These are phyloP conservation scores for Aaosphaeria arxii DNA, from an alignment of 2,329 filamentous ascomycete species.

Conservation along the genomic window DNA sequence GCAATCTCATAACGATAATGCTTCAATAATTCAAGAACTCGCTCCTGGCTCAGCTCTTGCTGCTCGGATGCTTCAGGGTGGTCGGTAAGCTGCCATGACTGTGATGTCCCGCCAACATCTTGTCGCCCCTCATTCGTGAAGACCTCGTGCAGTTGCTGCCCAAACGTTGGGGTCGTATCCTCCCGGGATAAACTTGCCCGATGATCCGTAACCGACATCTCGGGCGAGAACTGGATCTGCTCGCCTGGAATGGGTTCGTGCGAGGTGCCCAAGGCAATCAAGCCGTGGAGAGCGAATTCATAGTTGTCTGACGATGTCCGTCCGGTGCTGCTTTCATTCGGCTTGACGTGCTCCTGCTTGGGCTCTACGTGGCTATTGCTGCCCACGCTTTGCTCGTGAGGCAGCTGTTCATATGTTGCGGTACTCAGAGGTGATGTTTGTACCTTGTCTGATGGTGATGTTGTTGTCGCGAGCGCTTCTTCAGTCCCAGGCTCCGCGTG, in stretches of 20 bases:
- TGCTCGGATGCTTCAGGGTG: not conserved
- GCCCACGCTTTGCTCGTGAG: too few relatives aligned
- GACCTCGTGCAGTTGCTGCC: too few relatives aligned
- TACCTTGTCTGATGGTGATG: not conserved
- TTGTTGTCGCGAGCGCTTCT: not conserved
- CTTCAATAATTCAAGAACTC: slow-evolving; percentile 34
- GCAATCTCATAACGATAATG: slow-evolving; percentile 54
- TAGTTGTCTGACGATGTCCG: slow-evolving; percentile 11
- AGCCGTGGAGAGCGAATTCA: slow-evolving; percentile 17
- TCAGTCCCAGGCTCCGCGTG: not conserved
- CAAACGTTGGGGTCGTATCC: too few relatives aligned
- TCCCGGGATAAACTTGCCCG: too few relatives aligned
- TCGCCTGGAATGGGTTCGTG: not conserved
- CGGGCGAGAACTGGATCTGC: not conserved
- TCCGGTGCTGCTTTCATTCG: slow-evolving; percentile 1
- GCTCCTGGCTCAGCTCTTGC: slow-evolving; percentile 3
- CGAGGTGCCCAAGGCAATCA: slow-evolving; percentile 13
- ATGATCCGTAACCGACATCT: too few relatives aligned
- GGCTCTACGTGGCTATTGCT: too few relatives aligned
- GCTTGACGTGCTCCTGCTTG: not conserved
- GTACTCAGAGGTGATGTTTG: not conserved
- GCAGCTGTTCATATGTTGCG: too few relatives aligned
- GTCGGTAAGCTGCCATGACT: slow-evolving; percentile 2
- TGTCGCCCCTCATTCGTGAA: too few relatives aligned
- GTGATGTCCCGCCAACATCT: not conserved